Evolutionary conservation across 495 filamentous ascomycete genomes (phyloP), one percentile per base, ranked within the genome.

Genomic region (Penicillium cataractarum): DNA sequence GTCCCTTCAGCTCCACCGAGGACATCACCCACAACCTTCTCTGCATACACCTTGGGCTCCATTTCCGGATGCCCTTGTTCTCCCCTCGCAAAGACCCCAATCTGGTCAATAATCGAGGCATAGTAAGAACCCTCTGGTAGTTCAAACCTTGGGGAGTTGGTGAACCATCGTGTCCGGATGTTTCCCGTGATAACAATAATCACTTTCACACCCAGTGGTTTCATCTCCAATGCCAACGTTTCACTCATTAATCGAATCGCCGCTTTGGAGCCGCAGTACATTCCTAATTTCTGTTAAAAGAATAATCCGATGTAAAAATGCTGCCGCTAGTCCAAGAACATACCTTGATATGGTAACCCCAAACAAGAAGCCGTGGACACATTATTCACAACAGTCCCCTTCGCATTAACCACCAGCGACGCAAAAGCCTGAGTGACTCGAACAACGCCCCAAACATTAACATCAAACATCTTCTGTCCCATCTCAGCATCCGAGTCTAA

Each of bases 371-470:
- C 24, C 48, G 27, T 31, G 24, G 48, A 51, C 12, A 27, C 26
- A 31, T 27, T 51, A 51, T 51, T 51, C 24, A 51, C 27, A 19
- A 51, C 15, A 4, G 24, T 31, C 17, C 48, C 48, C 17, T 29
- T 51, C 0, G 48, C 22, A 31, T 27, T 31, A 8, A 51, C 27
- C 24, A 51, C 24, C 10, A 51, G 48, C 7, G 48, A 9, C 17
- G 26, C 48, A 31, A 51, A 26, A 21, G 8, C 26, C 27, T 51
- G 48, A 10, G 48, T 51, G n/a, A 51, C 48, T 27, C 15, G 22
- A 3, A 51, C 24, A 19, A 51, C 48, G 19, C 40, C 79, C 62
- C 84, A 84, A 44, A 89, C 73, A 57, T 89, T 88, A 26, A 78
- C 71, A 12, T 88, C 77, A 57, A 84, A 82, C 3, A 87, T 69